Conservation (phyloP, 2,329 filamentous ascomycete genomes). For the Lecanicillium sp. region DNA sequence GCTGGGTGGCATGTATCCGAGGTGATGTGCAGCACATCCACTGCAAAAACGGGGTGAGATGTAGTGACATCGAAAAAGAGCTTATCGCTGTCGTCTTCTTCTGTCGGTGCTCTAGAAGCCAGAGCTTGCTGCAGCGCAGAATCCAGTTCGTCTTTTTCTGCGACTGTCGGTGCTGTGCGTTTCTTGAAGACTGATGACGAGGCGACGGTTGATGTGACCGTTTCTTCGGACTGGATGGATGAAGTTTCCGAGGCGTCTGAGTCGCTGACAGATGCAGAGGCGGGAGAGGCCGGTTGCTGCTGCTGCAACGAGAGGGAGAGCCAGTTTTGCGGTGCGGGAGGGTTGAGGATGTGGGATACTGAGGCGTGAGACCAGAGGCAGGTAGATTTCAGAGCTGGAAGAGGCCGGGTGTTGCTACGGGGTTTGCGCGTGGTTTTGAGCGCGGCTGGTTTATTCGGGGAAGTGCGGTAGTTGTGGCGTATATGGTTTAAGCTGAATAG, state of each 20-base stretch:
- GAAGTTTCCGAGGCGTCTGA: constrained; percentile 4
- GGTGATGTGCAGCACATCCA: constrained; percentile 5
- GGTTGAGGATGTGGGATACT: constrained; percentile 1
- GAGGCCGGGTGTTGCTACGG: constrained; percentile 18
- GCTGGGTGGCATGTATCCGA: constrained; percentile 4
- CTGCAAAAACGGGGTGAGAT: constrained; percentile 4
- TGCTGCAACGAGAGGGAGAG: constrained; percentile 4
- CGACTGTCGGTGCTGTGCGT: too few species aligned
- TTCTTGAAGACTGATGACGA: too few species aligned
- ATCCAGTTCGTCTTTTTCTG: too few species aligned
- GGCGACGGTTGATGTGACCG: constrained; percentile 4
- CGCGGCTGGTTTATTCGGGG: constrained; percentile 23
- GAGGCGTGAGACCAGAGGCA: constrained; percentile 22
- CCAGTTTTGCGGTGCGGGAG: constrained; percentile 11
- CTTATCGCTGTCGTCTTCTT: not conserved
- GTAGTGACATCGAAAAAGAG: constrained; percentile 6
- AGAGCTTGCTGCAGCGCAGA: too few species aligned
- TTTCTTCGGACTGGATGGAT: constrained; percentile 6
- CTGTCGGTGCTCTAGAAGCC: too few species aligned
- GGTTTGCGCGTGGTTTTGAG: constrained; percentile 24
- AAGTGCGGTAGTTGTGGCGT: constrained; percentile 21
- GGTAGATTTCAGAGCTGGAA: constrained; percentile 22
- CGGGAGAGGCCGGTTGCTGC: not conserved
- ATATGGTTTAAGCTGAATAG: constrained; percentile 14
- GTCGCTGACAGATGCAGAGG: constrained; percentile 1